Conservation (phyloP, 2,329 filamentous ascomycete genomes). For the Acephala macrosclerotiorum region DNA sequence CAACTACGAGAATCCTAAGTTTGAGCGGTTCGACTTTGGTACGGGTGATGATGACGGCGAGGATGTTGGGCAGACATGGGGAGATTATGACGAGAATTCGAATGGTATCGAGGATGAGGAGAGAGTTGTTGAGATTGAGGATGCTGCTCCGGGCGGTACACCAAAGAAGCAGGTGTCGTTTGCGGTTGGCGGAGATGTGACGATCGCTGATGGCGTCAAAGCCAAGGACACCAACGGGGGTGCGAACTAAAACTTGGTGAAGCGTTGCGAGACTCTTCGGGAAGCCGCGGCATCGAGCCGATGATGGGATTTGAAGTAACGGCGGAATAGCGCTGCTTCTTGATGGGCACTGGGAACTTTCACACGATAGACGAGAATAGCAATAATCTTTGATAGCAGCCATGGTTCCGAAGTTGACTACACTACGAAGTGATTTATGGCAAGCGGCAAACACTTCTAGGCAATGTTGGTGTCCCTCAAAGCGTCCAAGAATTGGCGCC, state of each 20-base stretch:
- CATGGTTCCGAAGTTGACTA: too few relatives aligned
- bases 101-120: not conserved
- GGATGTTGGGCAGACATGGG: not conserved
- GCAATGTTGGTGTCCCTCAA: too few relatives aligned
- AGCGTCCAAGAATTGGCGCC: too few relatives aligned
- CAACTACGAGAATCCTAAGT: conserved; percentile 47
- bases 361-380: too few relatives aligned
- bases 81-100: not conserved
- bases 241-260: not conserved
- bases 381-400: too few relatives aligned
- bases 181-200: not conserved
- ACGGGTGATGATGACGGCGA: conserved; percentile 14
- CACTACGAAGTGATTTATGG: too few relatives aligned
- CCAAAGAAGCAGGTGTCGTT: not conserved
- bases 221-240: not conserved
- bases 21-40: conserved; percentile 28
- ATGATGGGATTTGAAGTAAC: not conserved
- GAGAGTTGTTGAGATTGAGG: not conserved
- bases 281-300: not conserved
- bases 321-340: too few relatives aligned
- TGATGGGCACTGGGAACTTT: too few relatives aligned
- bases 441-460: too few relatives aligned
- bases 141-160: not conserved
- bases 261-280: not conserved
- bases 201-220: not conserved